Conservation (phyloP, 805 yeast species). For the Starmerella bombi region DNA sequence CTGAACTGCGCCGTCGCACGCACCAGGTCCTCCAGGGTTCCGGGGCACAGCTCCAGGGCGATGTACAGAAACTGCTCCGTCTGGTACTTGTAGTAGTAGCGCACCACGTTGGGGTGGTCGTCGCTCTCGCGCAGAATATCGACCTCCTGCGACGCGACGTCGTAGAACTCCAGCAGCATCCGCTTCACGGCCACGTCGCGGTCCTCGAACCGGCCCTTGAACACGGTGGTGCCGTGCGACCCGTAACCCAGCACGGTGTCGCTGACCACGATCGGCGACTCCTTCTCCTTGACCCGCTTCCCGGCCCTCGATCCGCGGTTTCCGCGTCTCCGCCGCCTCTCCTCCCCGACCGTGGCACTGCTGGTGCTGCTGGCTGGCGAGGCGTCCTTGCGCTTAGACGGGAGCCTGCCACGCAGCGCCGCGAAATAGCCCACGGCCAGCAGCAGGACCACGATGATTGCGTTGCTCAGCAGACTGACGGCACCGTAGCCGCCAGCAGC, state of each 20-base stretch:
- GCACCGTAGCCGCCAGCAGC: too few species aligned
- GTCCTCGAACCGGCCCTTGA: constrained; percentile 75
- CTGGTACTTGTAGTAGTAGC: constrained; percentile 88
- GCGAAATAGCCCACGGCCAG: neutral
- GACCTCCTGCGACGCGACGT: constrained; percentile 87
- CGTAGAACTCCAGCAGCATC: constrained; percentile 85
- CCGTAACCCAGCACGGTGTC: constrained; percentile 84
- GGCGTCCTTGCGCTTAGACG: neutral
- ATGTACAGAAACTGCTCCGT: constrained; percentile 79
- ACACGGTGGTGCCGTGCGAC: constrained; percentile 92
- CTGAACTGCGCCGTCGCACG: constrained; percentile 28
- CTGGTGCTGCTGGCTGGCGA: neutral
- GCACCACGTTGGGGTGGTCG: constrained; percentile 86
- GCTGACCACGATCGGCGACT: constrained; percentile 34
- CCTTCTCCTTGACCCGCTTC: constrained; percentile 1
- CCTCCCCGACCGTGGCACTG: neutral
- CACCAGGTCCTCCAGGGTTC: constrained; percentile 75
- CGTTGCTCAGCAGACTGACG: neutral
- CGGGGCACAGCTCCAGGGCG: constrained; percentile 82
- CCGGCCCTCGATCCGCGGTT: constrained; percentile 53
- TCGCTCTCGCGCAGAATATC: constrained; percentile 81
- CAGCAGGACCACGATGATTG: neutral
- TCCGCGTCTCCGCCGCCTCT: constrained; percentile 66
- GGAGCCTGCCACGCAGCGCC: constrained; percentile 8
- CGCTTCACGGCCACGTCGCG: constrained; percentile 94